Percentiles rank a stretch among this genome's conserved stretches.
phyloP scores from a whole-genome alignment of 202 grass and related monocot genomes.

The Thinopyrum obtusiflorum region DNA sequence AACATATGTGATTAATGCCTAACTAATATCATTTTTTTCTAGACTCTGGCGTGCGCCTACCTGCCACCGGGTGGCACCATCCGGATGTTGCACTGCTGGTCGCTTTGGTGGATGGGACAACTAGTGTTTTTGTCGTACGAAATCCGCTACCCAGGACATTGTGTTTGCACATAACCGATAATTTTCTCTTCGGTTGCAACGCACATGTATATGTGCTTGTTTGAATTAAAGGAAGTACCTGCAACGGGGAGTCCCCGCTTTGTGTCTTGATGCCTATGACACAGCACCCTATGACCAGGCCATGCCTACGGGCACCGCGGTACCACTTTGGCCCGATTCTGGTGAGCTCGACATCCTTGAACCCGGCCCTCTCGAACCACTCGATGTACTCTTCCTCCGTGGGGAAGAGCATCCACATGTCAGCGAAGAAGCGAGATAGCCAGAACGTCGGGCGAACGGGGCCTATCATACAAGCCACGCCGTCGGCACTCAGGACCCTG shows the following conservation, averaged over 20 bases:
- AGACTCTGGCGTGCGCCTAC: too few relatives aligned
- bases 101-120: too few relatives aligned
- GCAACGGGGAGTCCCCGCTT: slow-evolving; percentile 68
- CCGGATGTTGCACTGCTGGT: too few relatives aligned
- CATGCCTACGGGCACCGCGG: slow-evolving; percentile 78
- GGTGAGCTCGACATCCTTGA: slow-evolving; percentile 82
- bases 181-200: too few relatives aligned
- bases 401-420: slow-evolving; percentile 98
- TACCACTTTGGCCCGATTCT: slow-evolving; percentile 98
- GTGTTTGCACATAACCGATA: too few relatives aligned
- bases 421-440: slow-evolving; percentile 81
- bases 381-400: slow-evolving; percentile 97
- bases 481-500: slow-evolving; percentile 73
- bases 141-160: too few relatives aligned
- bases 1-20: too few relatives aligned
- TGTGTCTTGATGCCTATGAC: slow-evolving; percentile 75
- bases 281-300: slow-evolving; percentile 93
- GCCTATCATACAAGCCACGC: slow-evolving; percentile 81
- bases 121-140: too few relatives aligned
- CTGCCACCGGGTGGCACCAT: too few relatives aligned
- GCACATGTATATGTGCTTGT: too few relatives aligned
- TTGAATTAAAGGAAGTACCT: too few relatives aligned
- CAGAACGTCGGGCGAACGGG: slow-evolving; percentile 90
- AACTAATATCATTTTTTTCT: too few relatives aligned
- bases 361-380: slow-evolving; percentile 89